Conservation (phyloP, 345 rosid species). For the Ricinus communis region DNA sequence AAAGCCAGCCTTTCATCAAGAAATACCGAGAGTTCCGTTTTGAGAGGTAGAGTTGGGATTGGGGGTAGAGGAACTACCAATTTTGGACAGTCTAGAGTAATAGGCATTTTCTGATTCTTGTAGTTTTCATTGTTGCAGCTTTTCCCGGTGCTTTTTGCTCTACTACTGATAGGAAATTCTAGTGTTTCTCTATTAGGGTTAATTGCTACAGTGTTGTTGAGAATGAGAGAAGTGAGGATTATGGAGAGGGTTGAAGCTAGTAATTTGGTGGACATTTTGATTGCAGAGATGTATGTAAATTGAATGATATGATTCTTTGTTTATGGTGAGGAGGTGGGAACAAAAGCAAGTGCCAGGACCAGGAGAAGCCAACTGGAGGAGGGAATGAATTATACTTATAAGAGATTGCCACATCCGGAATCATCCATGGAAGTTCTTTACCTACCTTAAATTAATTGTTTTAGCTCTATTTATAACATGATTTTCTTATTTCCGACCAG, state of each 20-base stretch:
- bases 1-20: slow-evolving; percentile 65
- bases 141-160: not conserved
- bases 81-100: slow-evolving; percentile 23
- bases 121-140: slow-evolving; percentile 22
- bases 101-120: slow-evolving; percentile 12
- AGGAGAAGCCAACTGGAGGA: not conserved
- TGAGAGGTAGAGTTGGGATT: slow-evolving; percentile 23
- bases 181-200: slow-evolving; percentile 3
- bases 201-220: slow-evolving; percentile 5
- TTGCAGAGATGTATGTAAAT: not conserved
- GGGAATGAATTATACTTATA: not conserved
- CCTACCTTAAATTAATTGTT: not conserved
- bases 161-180: not conserved
- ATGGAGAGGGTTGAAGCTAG: slow-evolving; percentile 1
- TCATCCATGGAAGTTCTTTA: not conserved
- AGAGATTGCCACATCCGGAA: not conserved
- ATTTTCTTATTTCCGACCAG: not conserved
- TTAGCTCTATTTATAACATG: no score
- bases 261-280: slow-evolving; percentile 10
- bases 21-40: slow-evolving; percentile 37
- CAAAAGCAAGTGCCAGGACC: not conserved
- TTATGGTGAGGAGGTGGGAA: not conserved
- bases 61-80: slow-evolving; percentile 7
- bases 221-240: slow-evolving; percentile 16
- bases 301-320: not conserved